Evolutionary conservation across 2,329 filamentous ascomycete species (phyloP).

Genomic region (Penicillium nordicum): DNA sequence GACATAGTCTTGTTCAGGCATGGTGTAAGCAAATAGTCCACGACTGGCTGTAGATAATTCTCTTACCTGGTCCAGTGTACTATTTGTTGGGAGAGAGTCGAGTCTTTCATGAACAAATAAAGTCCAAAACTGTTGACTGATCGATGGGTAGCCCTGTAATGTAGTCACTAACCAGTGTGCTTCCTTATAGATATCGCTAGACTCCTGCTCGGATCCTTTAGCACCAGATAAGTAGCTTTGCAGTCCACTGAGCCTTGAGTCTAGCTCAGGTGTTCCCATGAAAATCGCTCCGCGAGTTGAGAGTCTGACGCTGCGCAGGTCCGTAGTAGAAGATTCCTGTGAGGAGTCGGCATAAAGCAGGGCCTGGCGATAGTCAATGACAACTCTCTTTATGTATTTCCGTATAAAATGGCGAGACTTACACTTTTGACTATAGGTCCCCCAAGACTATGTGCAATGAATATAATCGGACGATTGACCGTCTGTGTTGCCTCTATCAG

Average conservation of each 20-base stretch:
- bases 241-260: slow-evolving; percentile 32
- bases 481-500: slow-evolving; percentile 7
- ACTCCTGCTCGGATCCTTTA: slow-evolving; percentile 26
- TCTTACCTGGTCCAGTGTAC: slow-evolving; percentile 4
- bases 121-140: slow-evolving; percentile 2
- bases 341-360: slow-evolving; percentile 11
- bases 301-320: slow-evolving; percentile 13
- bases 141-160: slow-evolving; percentile 6
- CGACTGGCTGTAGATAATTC: not conserved
- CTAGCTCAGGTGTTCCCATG: slow-evolving; percentile 39
- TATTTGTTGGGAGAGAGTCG: not conserved
- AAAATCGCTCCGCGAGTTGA: slow-evolving; percentile 34
- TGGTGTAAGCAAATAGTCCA: not conserved
- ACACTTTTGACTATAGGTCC: slow-evolving; percentile 30
- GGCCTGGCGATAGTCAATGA: slow-evolving; percentile 2
- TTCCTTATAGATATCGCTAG: slow-evolving; percentile 11
- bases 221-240: slow-evolving; percentile 28
- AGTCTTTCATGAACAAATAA: slow-evolving; percentile 6
- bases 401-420: slow-evolving; percentile 2
- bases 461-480: slow-evolving; percentile 27
- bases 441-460: slow-evolving; percentile 31
- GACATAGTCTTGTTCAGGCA: not conserved
- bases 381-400: slow-evolving; percentile 1
- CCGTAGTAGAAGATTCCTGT: slow-evolving; percentile 10
- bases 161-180: slow-evolving; percentile 10